Percentiles rank a stretch among this genome's conserved stretches.
These are phyloP conservation scores for Acorus calamus DNA, from an alignment of 106 monocot species.

Conservation along the genomic window DNA sequence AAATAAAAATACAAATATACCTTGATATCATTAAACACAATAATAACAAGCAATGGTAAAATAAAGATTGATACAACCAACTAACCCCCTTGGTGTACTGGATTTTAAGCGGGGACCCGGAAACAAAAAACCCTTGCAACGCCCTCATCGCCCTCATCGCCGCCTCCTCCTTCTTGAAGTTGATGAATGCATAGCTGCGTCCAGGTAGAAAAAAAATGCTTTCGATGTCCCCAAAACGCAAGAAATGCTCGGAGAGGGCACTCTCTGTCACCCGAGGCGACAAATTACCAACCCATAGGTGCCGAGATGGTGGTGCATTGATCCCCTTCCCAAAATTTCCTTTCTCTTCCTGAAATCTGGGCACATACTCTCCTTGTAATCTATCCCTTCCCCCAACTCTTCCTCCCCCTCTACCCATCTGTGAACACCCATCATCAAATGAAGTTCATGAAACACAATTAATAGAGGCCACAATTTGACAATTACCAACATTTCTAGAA, in stretches of 20 bases:
- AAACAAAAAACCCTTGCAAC: conserved; percentile 53
- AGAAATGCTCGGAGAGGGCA: conserved; percentile 57
- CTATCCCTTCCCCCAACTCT: conserved; percentile 32
- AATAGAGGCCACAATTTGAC: too few species aligned
- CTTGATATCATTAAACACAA: background rate
- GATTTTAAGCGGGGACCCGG: conserved; percentile 70
- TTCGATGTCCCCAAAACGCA: conserved; percentile 72
- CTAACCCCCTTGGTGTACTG: conserved; percentile 99
- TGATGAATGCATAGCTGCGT: conserved; percentile 75
- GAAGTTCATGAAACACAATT: too few species aligned
- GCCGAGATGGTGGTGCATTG: conserved; percentile 55
- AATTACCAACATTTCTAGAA: too few species aligned
- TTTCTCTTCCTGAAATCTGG: conserved; percentile 34
- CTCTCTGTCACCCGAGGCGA: conserved; percentile 26
- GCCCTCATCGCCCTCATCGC: conserved; percentile 56
- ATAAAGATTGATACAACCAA: conserved; percentile 47
- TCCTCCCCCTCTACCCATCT: conserved; percentile 15
- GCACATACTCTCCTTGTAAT: conserved; percentile 13
- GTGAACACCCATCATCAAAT: background rate
- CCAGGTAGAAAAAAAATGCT: conserved; percentile 44
- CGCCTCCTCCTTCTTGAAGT: conserved; percentile 54
- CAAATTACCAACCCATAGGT: conserved; percentile 86
- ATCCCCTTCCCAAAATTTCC: conserved; percentile 18
- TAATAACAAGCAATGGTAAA: conserved; percentile 4
- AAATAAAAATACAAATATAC: background rate